Base-by-base conservation (phyloP, 2,329 filamentous ascomycete genomes). In the Samsoniella hepiali region DNA sequence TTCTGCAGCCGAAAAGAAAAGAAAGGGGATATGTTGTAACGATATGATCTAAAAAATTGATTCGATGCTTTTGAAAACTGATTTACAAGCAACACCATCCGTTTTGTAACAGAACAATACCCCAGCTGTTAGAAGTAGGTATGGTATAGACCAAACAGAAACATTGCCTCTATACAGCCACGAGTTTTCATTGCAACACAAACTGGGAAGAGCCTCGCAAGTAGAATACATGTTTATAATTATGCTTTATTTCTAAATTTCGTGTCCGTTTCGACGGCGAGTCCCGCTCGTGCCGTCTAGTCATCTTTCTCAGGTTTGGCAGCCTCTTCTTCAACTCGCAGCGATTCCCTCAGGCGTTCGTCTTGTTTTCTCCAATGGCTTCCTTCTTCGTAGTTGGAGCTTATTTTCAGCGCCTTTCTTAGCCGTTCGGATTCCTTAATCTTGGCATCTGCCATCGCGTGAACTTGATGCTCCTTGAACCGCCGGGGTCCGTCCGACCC, bases 371-470 rank as follows among this genome's bases (percentile, higher is more conserved):
- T 88, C 91, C 92, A 95, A 75, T 97, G 91, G 57, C 88, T 85
- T 6, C 91, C 93, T 75, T 96, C 91, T 72, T 94, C 88, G 70
- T 95, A 95, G 74, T 94, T 84, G 72, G 89, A 88, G 72, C 88
- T 88, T 71, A 98, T 96, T 57, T 93, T 93, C 68, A 99, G 81
- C 8, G 95, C 95, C 76, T 83, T 91, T 67, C 94, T 82, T 74
- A 99, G 79, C 70, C 91, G 85, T 78, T 98, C 93, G 76, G 90
- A 97, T 82, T 99, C 95, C 74, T 91, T 90, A 69, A 96, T 94
- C 84, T 99, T 99, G 65, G 94, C 95, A 71, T 95, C 91, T 22
- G 95, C 95, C 74, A 97, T 83, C 78, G 98, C 95, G 79, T 99
- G 95, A 27, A 98, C 93, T 77, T 98, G 92, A 77, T 98, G 93